These are phyloP conservation scores for Dipodascopsis uninucleata DNA, from an alignment of 805 yeast species.

Conservation along the genomic window DNA sequence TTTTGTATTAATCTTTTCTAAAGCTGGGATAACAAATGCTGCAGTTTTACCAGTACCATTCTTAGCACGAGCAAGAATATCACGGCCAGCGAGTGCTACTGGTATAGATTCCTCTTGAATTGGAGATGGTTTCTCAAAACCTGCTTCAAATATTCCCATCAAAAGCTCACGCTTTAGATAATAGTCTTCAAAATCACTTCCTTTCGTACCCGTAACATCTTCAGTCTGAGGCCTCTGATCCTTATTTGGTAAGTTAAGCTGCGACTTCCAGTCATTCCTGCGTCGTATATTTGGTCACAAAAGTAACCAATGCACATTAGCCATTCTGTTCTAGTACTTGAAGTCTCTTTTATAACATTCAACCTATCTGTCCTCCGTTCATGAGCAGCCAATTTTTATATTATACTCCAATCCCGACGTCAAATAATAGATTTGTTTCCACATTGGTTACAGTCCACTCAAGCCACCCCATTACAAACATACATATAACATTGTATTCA, in stretches of 20 bases:
- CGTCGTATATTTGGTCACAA: neutral
- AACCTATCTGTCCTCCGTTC: too few relatives aligned
- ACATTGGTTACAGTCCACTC: too few relatives aligned
- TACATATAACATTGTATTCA: too few relatives aligned
- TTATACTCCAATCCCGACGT: too few relatives aligned
- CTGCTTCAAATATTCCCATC: slow-evolving; percentile 99
- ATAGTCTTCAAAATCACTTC: slow-evolving; percentile 87
- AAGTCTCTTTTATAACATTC: too few relatives aligned
- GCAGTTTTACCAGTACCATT: slow-evolving; percentile 99
- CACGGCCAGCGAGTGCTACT: slow-evolving; percentile 91
- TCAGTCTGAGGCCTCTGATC: slow-evolving; percentile 90
- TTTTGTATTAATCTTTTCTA: slow-evolving; percentile 85
- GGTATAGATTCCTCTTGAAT: slow-evolving; percentile 98
- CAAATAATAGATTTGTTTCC: too few relatives aligned
- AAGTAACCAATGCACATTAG: too few relatives aligned
- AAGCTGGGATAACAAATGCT: slow-evolving; percentile 89
- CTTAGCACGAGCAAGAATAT: slow-evolving; percentile 93
- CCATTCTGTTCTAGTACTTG: too few relatives aligned
- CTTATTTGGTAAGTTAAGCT: slow-evolving; percentile 70
- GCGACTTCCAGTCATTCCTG: slow-evolving; percentile 63
- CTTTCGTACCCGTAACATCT: slow-evolving; percentile 88
- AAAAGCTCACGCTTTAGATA: slow-evolving; percentile 84
- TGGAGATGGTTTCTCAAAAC: slow-evolving; percentile 96
- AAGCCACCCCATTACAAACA: too few relatives aligned
- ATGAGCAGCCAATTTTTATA: too few relatives aligned